Base-by-base conservation (phyloP, 257 asterid species). In the Nyctanthes arbortristis region DNA sequence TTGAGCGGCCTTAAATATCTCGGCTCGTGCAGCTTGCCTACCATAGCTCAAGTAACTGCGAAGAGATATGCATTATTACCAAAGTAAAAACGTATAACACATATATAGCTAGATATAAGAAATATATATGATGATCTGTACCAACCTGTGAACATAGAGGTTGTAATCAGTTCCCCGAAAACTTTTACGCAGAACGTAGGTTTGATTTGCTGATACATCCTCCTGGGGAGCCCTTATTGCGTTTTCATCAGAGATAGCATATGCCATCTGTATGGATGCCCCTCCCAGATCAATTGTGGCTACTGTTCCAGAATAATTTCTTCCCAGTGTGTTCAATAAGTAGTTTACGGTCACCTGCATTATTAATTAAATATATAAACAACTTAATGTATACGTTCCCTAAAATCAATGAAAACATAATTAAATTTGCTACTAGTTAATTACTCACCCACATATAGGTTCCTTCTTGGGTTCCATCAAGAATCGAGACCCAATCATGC, bases 201-300 rank as follows among this genome's bases (percentile, higher is more conserved):
- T 29, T 14, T 86, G 78, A 11, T 67, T 83, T n/a, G 31, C 1
- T 24, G 59, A 24, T 9, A 13, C n/a, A n/a, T n/a, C n/a, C n/a
- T n/a, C 24, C 20, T 27, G 4, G 0, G 85, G 80, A 28, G 89
- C 87, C 4, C 74, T 65, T 32, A 56, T 70, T 14, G 85, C 84
- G 34, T 22, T 22, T 49, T 62, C 59, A 0, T 76, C 76, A 6
- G 93, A 70, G 59, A 84, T 18, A 1, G 89, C 89, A 70, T 84
- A 86, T 10, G 88, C 76, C 81, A 88, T 81, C 59, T 88, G 89
- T 4, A 88, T 83, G 0, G 93, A 88, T 22, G 88, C 93, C 13
- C 96, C 96, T 9, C 95, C 97, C 22, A 91, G 93, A 75, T 91
- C 97, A 54, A 91, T 82, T 37, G 87, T 91, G 3, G 83, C 91